These are phyloP conservation scores for Thermothelomyces thermophilus DNA, from an alignment of 2,329 filamentous ascomycete genomes.

Conservation along the genomic window DNA sequence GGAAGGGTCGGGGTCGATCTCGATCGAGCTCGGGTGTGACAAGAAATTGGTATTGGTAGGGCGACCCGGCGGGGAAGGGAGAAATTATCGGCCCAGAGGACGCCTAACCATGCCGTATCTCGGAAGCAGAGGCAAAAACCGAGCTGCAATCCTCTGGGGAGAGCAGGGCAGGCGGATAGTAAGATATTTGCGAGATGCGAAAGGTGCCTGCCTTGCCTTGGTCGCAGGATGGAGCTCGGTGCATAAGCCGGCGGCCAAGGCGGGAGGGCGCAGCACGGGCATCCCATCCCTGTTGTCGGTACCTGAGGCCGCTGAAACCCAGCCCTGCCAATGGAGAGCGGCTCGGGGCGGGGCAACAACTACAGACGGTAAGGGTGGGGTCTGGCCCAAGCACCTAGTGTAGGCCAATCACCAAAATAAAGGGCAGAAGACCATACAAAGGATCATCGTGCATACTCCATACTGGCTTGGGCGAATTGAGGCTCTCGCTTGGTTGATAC, in stretches of 20 bases:
- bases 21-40: neutral
- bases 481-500: too few relatives aligned
- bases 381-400: neutral
- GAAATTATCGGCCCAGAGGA: too few relatives aligned
- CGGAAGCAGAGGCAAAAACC: neutral
- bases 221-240: neutral
- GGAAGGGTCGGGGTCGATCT: neutral
- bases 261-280: neutral
- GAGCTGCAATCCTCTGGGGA: neutral
- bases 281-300: neutral
- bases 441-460: too few relatives aligned
- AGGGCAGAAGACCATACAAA: neutral
- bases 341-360: neutral
- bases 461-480: too few relatives aligned
- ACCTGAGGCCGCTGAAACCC: neutral
- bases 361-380: neutral
- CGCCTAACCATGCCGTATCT: neutral
- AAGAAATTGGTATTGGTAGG: neutral
- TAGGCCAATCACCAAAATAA: too few relatives aligned
- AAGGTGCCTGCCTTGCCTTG: neutral
- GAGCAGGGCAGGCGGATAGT: neutral
- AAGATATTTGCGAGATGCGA: neutral
- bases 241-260: neutral
- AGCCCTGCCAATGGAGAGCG: conserved; percentile 4
- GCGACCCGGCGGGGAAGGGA: neutral